Evolutionary conservation across 2,329 filamentous ascomycete genomes (phyloP).

Genomic region (Arthrobotrys pseudoclavata): DNA sequence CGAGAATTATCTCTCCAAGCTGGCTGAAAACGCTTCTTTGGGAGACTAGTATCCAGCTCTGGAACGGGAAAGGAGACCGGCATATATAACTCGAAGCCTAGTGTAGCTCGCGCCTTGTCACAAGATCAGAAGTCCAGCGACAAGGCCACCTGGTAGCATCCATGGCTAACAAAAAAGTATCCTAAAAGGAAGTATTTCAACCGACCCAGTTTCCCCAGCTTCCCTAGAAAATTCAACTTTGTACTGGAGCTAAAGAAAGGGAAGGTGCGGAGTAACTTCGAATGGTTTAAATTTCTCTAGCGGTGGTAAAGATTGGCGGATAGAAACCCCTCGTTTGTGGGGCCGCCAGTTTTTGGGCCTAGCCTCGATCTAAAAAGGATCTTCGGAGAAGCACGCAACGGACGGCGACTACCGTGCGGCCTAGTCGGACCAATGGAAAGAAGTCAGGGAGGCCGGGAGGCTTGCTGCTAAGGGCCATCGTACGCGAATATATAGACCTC

Average conservation of each 20-base stretch:
- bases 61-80: not conserved
- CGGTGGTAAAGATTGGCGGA: not conserved
- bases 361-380: not conserved
- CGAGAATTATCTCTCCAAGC: not conserved
- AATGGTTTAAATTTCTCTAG: not conserved
- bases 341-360: not conserved
- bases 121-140: no score
- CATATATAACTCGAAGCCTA: constrained; percentile 9
- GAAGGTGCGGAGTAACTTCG: not conserved
- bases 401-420: constrained; percentile 16
- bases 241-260: not conserved
- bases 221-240: not conserved
- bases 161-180: not conserved
- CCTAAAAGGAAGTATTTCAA: not conserved
- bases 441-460: not conserved
- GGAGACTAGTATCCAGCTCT: no score
- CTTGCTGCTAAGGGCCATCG: not conserved
- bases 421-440: constrained; percentile 5
- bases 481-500: not conserved
- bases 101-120: not conserved
- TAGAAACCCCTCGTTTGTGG: not conserved
- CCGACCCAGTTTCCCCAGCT: no score
- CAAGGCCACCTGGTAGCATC: not conserved
- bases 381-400: not conserved
- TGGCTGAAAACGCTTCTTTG: not conserved